phyloP scores from a whole-genome alignment of 208 protist genomes.

The Crithidia sp. region DNA sequence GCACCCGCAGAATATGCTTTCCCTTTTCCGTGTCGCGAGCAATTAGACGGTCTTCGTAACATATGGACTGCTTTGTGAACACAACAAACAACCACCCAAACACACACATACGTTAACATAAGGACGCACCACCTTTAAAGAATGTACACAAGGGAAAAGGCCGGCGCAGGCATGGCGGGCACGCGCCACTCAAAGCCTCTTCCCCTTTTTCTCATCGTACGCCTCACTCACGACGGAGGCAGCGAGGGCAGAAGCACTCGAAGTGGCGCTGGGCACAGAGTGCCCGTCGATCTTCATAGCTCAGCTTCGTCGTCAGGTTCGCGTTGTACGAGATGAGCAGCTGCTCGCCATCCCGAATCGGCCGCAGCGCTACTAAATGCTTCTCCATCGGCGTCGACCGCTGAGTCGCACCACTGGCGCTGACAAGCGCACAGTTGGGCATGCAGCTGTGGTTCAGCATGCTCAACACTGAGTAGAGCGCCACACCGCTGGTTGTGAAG shows the following conservation, averaged over 20 bases:
- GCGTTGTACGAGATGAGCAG: constrained; percentile 90
- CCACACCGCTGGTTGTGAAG: constrained; percentile 50
- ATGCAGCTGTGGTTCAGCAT: constrained; percentile 91
- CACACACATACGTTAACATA: too few relatives aligned
- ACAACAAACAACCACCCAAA: background rate
- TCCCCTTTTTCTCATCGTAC: too few relatives aligned
- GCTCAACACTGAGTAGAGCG: constrained; percentile 71
- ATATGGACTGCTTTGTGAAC: background rate
- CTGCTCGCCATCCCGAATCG: constrained; percentile 86
- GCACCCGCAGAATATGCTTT: too few relatives aligned
- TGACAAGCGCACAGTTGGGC: constrained; percentile 78
- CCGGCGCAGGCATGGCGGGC: too few relatives aligned
- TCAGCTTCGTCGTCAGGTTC: constrained; percentile 60
- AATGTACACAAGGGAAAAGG: too few relatives aligned
- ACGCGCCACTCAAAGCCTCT: too few relatives aligned
- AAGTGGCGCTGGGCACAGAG: constrained; percentile 88
- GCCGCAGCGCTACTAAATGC: constrained; percentile 58
- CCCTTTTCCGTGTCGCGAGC: background rate
- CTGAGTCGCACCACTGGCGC: constrained; percentile 2
- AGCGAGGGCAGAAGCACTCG: constrained; percentile 84
- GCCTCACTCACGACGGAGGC: constrained; percentile 62
- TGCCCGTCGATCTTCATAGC: constrained; percentile 75
- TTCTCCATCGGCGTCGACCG: constrained; percentile 31
- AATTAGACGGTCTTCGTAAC: background rate
- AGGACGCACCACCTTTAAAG: too few relatives aligned